A percentile compares a stretch with the other conserved stretches of the same genome.
Evolutionary conservation across 139 green algal genomes (phyloP).

Genomic region (Penium margaritaceum): DNA sequence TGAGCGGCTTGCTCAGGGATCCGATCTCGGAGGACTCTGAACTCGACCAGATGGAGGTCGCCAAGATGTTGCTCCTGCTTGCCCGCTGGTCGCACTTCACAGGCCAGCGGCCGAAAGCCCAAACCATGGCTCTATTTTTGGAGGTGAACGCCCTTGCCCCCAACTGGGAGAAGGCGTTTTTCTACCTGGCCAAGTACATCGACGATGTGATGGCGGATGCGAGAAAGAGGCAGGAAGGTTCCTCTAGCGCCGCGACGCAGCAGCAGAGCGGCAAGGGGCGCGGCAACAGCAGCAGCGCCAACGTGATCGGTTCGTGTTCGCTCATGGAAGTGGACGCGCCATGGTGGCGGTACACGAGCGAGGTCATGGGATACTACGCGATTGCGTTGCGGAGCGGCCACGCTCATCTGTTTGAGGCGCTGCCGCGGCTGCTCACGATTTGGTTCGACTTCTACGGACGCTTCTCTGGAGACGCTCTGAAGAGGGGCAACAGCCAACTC

Average conservation of each 20-base stretch:
- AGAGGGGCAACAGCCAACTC: not conserved
- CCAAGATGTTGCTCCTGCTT: conserved; percentile 62
- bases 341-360: conserved; percentile 52
- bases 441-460: conserved; percentile 79
- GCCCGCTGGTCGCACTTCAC: conserved; percentile 63
- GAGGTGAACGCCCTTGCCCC: conserved; percentile 53
- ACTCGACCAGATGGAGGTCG: conserved; percentile 21
- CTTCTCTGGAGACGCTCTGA: conserved; percentile 10
- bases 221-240: conserved; percentile 19
- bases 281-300: not conserved
- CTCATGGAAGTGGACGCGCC: conserved; percentile 9
- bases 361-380: conserved; percentile 67
- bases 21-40: not conserved
- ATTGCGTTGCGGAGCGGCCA: conserved; percentile 57
- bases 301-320: not conserved
- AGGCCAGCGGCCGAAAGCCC: conserved; percentile 63
- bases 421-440: conserved; percentile 87
- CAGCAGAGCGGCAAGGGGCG: not conserved
- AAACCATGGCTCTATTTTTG: conserved; percentile 66
- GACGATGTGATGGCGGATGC: conserved; percentile 71
- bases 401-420: conserved; percentile 64
- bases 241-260: not conserved
- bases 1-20: too few relatives aligned
- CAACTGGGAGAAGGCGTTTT: conserved; percentile 74
- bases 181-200: conserved; percentile 73